These are phyloP conservation scores for Physcia stellaris DNA, from an alignment of 495 filamentous ascomycete species.

Conservation along the genomic window DNA sequence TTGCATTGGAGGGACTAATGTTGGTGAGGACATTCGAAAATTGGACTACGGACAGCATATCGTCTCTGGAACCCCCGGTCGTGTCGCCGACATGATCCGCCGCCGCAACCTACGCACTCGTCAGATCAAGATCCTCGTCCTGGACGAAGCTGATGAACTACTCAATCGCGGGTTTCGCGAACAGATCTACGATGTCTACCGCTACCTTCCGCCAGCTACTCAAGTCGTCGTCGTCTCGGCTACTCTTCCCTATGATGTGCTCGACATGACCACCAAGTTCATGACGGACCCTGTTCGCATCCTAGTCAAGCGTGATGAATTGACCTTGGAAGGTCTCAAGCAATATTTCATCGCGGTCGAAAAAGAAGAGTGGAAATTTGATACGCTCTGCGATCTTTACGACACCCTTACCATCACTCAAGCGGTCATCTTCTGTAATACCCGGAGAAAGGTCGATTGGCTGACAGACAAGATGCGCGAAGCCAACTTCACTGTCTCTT, in stretches of 20 bases:
- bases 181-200: slow-evolving; percentile 99
- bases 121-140: slow-evolving; percentile 96
- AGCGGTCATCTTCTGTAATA: slow-evolving; percentile 99
- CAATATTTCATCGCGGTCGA: slow-evolving; percentile 99
- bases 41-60: slow-evolving; percentile 96
- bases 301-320: slow-evolving; percentile 97
- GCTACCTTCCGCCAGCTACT: slow-evolving; percentile 86
- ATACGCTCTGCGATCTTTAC: slow-evolving; percentile 98
- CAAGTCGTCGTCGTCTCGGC: slow-evolving; percentile 97
- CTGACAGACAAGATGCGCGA: slow-evolving; percentile 97
- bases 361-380: slow-evolving; percentile 99
- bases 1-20: slow-evolving; percentile 95
- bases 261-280: slow-evolving; percentile 99
- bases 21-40: slow-evolving; percentile 93
- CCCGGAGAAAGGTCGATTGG: slow-evolving; percentile 98
- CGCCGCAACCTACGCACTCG: slow-evolving; percentile 86
- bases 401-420: slow-evolving; percentile 98
- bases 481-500: slow-evolving; percentile 93
- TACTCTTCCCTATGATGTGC: slow-evolving; percentile 92
- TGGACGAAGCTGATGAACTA: slow-evolving; percentile 93
- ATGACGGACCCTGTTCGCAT: slow-evolving; percentile 99
- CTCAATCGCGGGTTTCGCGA: slow-evolving; percentile 91
- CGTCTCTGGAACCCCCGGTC: slow-evolving; percentile 88
- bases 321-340: slow-evolving; percentile 96
- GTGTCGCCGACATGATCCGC: slow-evolving; percentile 98